Conservation (phyloP, 176 grass and related monocot species). For the Sorghum bicolor region Sorghum_bicolor_NCBIv3 NC_012876.2:56234001-56234500, state of each 20-base stretch:
- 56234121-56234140: conserved; percentile 56
- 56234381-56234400: conserved; percentile 33
- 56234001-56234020: conserved; percentile 88
- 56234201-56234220: background rate
- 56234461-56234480: background rate
- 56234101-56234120: conserved; percentile 73
- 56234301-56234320: conserved; percentile 5
- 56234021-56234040: conserved; percentile 89
- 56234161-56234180: background rate
- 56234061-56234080: conserved; percentile 91
- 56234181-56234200: background rate
- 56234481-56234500: conserved; percentile 7
- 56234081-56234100: conserved; percentile 86
- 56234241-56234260: conserved; percentile 12
- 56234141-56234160: conserved; percentile 26
- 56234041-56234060: conserved; percentile 89
- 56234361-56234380: background rate
- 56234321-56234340: background rate
- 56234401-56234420: conserved; percentile 9
- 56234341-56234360: background rate
- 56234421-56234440: conserved; percentile 30
- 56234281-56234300: conserved; percentile 2
- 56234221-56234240: background rate
- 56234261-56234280: conserved; percentile 14
- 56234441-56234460: background rate